phyloP scores from a whole-genome alignment of 257 asterid genomes.

The Solanum medicagineum region DNA sequence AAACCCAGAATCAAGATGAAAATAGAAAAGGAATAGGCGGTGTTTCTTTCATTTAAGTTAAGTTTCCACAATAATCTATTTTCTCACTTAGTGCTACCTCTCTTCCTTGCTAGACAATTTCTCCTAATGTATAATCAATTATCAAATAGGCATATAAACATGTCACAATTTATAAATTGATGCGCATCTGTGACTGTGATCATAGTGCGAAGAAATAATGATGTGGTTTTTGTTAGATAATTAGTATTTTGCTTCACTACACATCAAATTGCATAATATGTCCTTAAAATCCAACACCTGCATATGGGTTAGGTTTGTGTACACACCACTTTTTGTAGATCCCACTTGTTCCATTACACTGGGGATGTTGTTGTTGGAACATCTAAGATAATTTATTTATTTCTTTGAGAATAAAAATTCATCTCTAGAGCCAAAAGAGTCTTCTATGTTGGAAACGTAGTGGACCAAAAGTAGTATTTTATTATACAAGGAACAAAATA shows the following conservation, averaged over 20 bases:
- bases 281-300: neutral
- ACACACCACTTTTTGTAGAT: neutral
- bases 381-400: neutral
- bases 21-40: neutral
- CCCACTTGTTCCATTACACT: neutral
- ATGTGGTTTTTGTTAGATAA: neutral
- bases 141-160: neutral
- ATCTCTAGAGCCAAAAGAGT: too few species aligned
- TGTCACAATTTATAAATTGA: too few species aligned
- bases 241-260: neutral
- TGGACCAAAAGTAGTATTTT: too few species aligned
- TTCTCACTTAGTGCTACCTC: neutral
- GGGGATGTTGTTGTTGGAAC: neutral
- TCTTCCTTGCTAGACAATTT: neutral
- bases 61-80: neutral
- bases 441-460: too few species aligned
- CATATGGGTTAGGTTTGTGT: neutral
- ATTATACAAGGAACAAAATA: too few species aligned
- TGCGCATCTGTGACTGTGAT: neutral
- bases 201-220: neutral
- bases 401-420: too few species aligned
- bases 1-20: neutral
- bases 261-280: neutral
- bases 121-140: neutral
- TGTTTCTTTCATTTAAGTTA: neutral